Evolutionary conservation across 768 basidiomycete genomes (phyloP).

Genomic region (Boletales sp.): DNA sequence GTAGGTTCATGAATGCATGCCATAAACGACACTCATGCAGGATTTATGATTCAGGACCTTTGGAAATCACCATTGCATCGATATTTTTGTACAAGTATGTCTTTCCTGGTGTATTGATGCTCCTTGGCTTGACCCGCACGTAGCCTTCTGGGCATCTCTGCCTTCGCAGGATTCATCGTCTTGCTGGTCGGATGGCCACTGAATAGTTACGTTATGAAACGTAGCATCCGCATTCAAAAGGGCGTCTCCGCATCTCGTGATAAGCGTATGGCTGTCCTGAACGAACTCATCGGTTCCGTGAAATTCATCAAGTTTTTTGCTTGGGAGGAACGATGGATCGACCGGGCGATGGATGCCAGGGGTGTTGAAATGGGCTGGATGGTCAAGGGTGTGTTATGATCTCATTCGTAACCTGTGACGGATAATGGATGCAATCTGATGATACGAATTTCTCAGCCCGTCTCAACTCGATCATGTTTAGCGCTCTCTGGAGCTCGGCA

Average conservation of each 20-base stretch:
- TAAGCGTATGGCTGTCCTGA: conserved; percentile 41
- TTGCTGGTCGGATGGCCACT: conserved; percentile 38
- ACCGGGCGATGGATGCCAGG: conserved; percentile 45
- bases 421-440: neutral
- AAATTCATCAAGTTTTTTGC: conserved; percentile 44
- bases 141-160: conserved; percentile 43
- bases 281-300: conserved; percentile 41
- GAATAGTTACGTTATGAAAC: conserved; percentile 37
- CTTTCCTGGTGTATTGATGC: neutral
- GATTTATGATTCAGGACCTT: conserved; percentile 45
- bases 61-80: conserved; percentile 72
- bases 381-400: conserved; percentile 50
- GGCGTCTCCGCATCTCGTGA: conserved; percentile 35
- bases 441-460: conserved; percentile 42
- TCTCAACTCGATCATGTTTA: conserved; percentile 70
- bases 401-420: neutral
- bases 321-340: conserved; percentile 43
- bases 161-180: conserved; percentile 45
- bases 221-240: conserved; percentile 37
- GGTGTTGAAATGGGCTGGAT: conserved; percentile 73
- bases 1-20: conserved; percentile 26
- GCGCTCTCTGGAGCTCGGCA: conserved; percentile 66
- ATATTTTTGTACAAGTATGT: conserved; percentile 72
- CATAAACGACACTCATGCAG: neutral
- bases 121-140: conserved; percentile 47